Conservation (phyloP, 495 filamentous ascomycete species). For the Trichoderma virens region DNA sequence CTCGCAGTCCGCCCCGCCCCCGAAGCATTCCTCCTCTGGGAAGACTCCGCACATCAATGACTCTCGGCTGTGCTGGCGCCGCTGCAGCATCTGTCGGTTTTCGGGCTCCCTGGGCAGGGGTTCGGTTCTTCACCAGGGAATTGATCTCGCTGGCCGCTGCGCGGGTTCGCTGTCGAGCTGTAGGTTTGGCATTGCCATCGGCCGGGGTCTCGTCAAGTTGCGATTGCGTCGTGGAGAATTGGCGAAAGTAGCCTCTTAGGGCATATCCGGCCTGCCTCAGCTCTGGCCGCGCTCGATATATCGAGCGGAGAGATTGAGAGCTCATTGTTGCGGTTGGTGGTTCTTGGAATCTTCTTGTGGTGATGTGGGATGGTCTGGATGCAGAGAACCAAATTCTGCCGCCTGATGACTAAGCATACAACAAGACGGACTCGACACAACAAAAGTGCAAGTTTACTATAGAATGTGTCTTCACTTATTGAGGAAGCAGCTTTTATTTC, state of each 20-base stretch:
- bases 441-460: no score
- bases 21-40: conserved; percentile 13
- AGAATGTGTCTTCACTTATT: no score
- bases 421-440: no score
- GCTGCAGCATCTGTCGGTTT: background rate
- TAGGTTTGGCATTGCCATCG: background rate
- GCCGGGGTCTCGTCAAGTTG: background rate
- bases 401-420: background rate
- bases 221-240: conserved; percentile 8
- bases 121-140: background rate
- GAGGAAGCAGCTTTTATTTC: no score
- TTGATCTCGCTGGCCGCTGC: conserved; percentile 6
- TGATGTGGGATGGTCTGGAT: background rate
- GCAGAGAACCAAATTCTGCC: conserved; percentile 1
- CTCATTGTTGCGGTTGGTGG: background rate
- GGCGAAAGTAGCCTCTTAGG: background rate
- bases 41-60: conserved; percentile 25
- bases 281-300: conserved; percentile 1
- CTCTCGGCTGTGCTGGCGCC: conserved; percentile 12
- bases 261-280: background rate
- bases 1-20: conserved; percentile 12
- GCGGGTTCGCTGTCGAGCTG: conserved; percentile 2
- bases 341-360: background rate
- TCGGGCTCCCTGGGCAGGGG: background rate
- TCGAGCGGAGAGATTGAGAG: conserved; percentile 7